Conservation (phyloP, 306 rosid species). For the Mucuna pruriens region DNA sequence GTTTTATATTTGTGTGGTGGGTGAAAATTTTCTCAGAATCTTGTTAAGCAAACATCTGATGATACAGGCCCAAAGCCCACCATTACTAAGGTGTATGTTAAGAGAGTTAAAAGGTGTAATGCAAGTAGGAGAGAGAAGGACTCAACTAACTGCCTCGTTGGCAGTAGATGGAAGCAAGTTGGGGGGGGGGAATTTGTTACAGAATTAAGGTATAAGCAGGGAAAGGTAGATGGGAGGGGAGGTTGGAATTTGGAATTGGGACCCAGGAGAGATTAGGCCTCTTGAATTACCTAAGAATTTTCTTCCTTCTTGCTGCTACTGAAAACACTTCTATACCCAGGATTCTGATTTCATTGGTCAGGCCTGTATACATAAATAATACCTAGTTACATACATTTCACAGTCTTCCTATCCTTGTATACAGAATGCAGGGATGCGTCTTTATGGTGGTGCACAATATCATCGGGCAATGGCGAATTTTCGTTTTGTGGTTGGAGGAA, state of each 20-base stretch:
- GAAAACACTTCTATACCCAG: not conserved
- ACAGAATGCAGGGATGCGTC: constrained; percentile 98
- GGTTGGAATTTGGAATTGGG: not conserved
- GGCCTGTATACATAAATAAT: not conserved
- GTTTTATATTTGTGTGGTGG: constrained; percentile 2
- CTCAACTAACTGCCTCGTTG: not conserved
- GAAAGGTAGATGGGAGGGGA: not conserved
- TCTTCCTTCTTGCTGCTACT: not conserved
- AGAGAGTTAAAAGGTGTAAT: not conserved
- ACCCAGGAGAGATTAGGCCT: not conserved
- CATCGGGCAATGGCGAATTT: constrained; percentile 99
- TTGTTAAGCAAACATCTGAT: constrained; percentile 14
- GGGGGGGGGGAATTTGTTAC: not conserved
- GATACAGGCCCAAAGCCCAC: not conserved
- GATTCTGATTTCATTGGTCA: not conserved
- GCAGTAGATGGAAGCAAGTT: not conserved
- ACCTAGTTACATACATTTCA: not conserved
- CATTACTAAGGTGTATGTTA: not conserved
- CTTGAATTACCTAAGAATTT: not conserved
- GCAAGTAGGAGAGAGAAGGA: not conserved
- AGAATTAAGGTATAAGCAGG: not conserved
- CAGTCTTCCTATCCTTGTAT: constrained; percentile 16
- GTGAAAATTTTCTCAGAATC: constrained; percentile 20
- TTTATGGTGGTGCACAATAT: constrained; percentile 99
- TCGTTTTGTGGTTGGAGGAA: constrained; percentile 98